Evolutionary conservation across 345 rosid species (phyloP).

Genomic region (Cardamine occulta): DNA sequence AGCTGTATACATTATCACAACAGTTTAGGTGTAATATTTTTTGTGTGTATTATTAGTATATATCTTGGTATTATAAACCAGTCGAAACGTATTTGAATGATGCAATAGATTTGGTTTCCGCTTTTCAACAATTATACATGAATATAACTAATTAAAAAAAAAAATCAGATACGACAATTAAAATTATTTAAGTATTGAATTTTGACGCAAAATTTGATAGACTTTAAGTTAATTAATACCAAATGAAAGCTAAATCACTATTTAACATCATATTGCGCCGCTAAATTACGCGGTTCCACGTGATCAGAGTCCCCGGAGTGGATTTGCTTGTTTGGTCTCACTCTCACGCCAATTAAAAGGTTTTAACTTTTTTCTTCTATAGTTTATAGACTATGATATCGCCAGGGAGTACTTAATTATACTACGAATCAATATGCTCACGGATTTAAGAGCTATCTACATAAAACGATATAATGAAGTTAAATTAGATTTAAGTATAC

Average conservation of each 20-base stretch:
- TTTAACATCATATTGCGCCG: conserved; percentile 39
- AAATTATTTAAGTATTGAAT: background rate
- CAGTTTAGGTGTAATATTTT: background rate
- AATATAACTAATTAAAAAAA: background rate
- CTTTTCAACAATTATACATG: background rate
- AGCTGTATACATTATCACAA: background rate
- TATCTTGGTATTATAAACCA: background rate
- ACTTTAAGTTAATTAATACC: background rate
- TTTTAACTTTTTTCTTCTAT: conserved; percentile 4
- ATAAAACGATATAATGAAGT: background rate
- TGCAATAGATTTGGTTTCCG: background rate
- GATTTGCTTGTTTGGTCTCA: conserved; percentile 39
- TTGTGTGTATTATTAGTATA: background rate
- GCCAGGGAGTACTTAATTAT: conserved; percentile 12
- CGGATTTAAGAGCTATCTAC: conserved; percentile 9
- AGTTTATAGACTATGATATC: conserved; percentile 32
- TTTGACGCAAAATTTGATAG: background rate
- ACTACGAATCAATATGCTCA: conserved; percentile 24
- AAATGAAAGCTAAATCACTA: conserved; percentile 5
- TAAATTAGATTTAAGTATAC: background rate
- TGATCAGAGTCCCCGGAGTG: conserved; percentile 23
- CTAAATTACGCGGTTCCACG: conserved; percentile 37
- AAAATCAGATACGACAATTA: background rate
- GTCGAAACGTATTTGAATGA: background rate
- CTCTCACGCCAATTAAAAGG: conserved; percentile 38